Evolutionary conservation across 2,329 filamentous ascomycete species (phyloP).

Genomic region (Exophiala viscosa): DNA sequence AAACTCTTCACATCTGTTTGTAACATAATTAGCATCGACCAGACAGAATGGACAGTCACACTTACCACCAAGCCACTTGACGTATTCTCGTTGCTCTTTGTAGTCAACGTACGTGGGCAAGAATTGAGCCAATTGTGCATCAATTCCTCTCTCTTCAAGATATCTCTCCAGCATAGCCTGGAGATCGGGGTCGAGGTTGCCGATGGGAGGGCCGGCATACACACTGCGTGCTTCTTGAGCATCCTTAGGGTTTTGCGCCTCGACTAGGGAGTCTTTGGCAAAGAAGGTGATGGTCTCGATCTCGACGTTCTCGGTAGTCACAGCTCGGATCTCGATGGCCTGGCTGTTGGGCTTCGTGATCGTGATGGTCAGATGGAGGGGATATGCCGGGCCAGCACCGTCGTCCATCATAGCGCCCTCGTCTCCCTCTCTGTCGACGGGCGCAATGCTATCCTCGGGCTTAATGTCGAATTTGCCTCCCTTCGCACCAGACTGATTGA

Average conservation of each 20-base stretch:
- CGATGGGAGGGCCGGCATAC: conserved; percentile 89
- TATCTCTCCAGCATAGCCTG: conserved; percentile 90
- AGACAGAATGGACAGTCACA: conserved; percentile 19
- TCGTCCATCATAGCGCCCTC: conserved; percentile 54
- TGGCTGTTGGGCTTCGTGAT: conserved; percentile 84
- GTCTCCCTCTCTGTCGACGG: conserved; percentile 56
- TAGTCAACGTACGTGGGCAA: conserved; percentile 94
- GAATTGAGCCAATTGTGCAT: conserved; percentile 80
- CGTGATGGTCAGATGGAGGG: conserved; percentile 78
- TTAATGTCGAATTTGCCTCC: conserved; percentile 53
- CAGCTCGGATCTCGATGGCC: conserved; percentile 79
- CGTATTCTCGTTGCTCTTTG: conserved; percentile 98
- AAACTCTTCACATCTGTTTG: conserved; percentile 73
- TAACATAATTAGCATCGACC: conserved; percentile 15
- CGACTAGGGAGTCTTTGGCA: conserved; percentile 70
- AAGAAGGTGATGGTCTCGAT: conserved; percentile 77
- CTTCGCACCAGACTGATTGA: conserved; percentile 52
- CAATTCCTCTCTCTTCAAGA: conserved; percentile 90
- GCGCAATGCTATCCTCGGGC: conserved; percentile 55
- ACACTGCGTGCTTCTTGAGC: conserved; percentile 48
- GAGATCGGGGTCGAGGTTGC: conserved; percentile 91
- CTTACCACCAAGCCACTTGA: conserved; percentile 75
- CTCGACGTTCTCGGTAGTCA: conserved; percentile 81
- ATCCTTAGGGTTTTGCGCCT: conserved; percentile 69
- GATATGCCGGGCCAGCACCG: conserved; percentile 59